Base-by-base conservation (phyloP, 352 stramenopile species). In the Pythium rishiriense region DNA sequence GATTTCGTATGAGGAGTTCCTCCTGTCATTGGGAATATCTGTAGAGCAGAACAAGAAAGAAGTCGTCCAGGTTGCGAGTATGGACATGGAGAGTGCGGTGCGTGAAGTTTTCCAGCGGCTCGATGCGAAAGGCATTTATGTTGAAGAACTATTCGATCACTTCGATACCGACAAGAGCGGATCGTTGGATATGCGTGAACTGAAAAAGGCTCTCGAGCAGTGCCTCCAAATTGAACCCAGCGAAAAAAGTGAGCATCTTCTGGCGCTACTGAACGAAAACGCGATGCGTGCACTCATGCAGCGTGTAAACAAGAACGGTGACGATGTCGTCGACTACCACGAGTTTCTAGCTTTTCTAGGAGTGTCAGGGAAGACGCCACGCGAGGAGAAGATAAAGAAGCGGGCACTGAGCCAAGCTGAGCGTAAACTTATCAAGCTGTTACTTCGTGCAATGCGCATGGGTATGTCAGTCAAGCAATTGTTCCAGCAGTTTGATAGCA, bases 1-100 rank as follows among this genome's bases (percentile, higher is more conserved):
- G 2, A 82, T 97, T 21, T 91, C 87, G 11, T 90, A 96, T 58
- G 58, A 70, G 1, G 90, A 97, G 49, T 96, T 97, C 49, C 68
- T 93, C 10, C 53, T 70, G 25, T 81, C 74, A 2, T 50, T 93
- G n/a, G 75, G 75, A 2, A 74, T 88, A 15, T 70, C 72, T 1
- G 7, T 85, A 8, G 66, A 81, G 55, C 45, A 71, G 25, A 85
- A 85, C 62, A 77, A 78, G 47, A 50, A 68, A 15, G 78, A 90
- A 35, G 68, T 80, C 17, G 55, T 88, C 1, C 42, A 74, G 11
- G 62, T 71, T 26, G 87, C 66, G 0, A 59, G 72, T 1, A 68
- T 86, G 17, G 73, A 88, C 50, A 87, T 88, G 39, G 68, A 73
- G 21, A 60, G 61, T 25, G 61, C 68, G 7, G 58, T 89, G 17